A percentile compares a stretch with the other conserved stretches of the same genome.
Evolutionary conservation across 2,329 filamentous ascomycete genomes (phyloP).

Genomic region (Xylariaceae sp.): DNA sequence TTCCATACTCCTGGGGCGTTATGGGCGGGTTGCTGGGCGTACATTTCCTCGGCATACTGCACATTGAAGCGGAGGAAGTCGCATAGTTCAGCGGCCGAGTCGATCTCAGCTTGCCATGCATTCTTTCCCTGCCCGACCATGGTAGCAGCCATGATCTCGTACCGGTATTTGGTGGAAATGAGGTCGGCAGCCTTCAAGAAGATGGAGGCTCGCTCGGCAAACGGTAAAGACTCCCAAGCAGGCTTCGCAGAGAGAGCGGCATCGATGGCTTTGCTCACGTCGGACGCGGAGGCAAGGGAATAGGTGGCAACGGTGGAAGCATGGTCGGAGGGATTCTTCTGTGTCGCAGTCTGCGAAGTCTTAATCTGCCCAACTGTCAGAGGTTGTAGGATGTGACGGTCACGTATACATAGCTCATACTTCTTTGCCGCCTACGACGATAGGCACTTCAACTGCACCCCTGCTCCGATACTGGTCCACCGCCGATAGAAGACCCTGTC

Average conservation of each 20-base stretch:
- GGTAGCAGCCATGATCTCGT: constrained; percentile 92
- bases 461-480: constrained; percentile 63
- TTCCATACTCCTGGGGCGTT: constrained; percentile 87
- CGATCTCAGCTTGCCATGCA: constrained; percentile 98
- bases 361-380: constrained; percentile 49
- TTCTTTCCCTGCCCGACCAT: constrained; percentile 98
- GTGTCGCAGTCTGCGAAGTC: constrained; percentile 59
- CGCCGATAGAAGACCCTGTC: constrained; percentile 69
- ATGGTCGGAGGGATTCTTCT: constrained; percentile 81
- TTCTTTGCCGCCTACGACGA: constrained; percentile 78
- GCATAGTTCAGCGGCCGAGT: constrained; percentile 83
- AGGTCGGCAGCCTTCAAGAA: constrained; percentile 96
- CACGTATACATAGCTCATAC: constrained; percentile 38
- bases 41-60: constrained; percentile 86
- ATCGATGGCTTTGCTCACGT: constrained; percentile 76
- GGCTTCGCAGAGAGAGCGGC: constrained; percentile 80
- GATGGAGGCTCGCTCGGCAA: constrained; percentile 83
- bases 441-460: constrained; percentile 70
- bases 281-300: constrained; percentile 69
- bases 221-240: constrained; percentile 80
- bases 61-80: constrained; percentile 96
- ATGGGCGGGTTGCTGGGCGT: constrained; percentile 79
- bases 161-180: constrained; percentile 86
- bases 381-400: neutral
- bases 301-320: constrained; percentile 72